Percentiles rank a stretch among this genome's conserved stretches.
These are phyloP conservation scores for Tephrocybe sp. DNA, from an alignment of 768 basidiomycete genomes.

Conservation along the genomic window DNA sequence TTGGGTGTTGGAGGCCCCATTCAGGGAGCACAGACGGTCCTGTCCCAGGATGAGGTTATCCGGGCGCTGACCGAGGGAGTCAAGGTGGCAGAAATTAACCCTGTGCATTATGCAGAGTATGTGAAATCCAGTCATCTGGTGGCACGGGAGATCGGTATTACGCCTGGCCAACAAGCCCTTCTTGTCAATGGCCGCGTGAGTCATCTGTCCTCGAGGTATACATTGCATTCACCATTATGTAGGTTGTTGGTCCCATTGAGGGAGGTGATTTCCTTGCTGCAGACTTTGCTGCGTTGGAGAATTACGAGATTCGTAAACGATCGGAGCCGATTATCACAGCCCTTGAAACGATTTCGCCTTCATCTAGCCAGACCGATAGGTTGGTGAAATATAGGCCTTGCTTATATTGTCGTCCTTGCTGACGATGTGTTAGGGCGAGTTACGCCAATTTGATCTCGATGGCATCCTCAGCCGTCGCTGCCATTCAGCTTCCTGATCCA, in stretches of 20 bases:
- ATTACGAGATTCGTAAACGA: slow-evolving; percentile 74
- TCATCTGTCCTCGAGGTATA: not conserved
- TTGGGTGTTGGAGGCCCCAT: slow-evolving; percentile 29
- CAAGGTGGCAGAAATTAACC: slow-evolving; percentile 30
- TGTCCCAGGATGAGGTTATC: slow-evolving; percentile 32
- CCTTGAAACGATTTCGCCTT: slow-evolving; percentile 51
- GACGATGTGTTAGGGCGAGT: slow-evolving; percentile 39
- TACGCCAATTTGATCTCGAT: slow-evolving; percentile 63
- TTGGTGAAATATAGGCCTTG: slow-evolving; percentile 28
- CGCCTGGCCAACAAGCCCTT: slow-evolving; percentile 54
- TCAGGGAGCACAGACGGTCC: slow-evolving; percentile 35
- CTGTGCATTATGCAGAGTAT: slow-evolving; percentile 39
- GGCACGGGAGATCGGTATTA: slow-evolving; percentile 55
- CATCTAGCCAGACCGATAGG: slow-evolving; percentile 38
- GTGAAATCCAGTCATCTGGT: slow-evolving; percentile 46
- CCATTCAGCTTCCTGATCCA: slow-evolving; percentile 70
- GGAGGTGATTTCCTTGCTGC: slow-evolving; percentile 56
- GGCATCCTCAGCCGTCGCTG: slow-evolving; percentile 70
- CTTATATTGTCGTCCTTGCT: not conserved
- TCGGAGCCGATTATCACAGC: slow-evolving; percentile 69
- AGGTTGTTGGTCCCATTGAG: slow-evolving; percentile 80
- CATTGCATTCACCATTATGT: not conserved
- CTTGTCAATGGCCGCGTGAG: slow-evolving; percentile 12
- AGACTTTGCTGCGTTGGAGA: slow-evolving; percentile 74
- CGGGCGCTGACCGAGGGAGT: slow-evolving; percentile 35